Evolutionary conservation across 2,329 filamentous ascomycete species (phyloP), one percentile per base, ranked within the genome.

Genomic region (Cercospora nicotianae): DNA sequence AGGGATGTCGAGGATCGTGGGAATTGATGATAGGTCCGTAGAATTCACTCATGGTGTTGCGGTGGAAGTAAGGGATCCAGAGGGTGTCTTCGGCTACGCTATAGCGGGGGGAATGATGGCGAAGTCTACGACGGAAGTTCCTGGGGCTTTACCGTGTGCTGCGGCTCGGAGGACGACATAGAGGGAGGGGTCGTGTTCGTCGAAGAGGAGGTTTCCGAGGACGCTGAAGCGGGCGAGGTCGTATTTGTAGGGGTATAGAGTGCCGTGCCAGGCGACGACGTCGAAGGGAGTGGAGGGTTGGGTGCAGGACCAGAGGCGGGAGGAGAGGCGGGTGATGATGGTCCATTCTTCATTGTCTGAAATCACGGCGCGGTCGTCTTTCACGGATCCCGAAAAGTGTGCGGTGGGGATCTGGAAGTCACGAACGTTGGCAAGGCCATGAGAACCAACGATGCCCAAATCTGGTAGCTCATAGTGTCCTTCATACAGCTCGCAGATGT

Each of bases 31-130:
- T 84, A 16, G 87, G 78, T 0, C 85, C 86, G 83, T 87, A 87
- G 78, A 88, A 88, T 76, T 89, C 87, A 64, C 83, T 85, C 81
- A 88, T 87, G 12, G 85, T 87, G 81, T 89, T 89, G 73, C 87
- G 84, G 79, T 91, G 89, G 80, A 89, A 91, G 83, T 88, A 91
- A 0, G 89, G 89, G 28, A 88, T 87, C n/a, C 89, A 85, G 81
- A 91, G 91, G 0, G 89, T 91, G 74, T 90, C 83, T 73, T 90
- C 87, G 1, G 84, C 85, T 0, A 90, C 87, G 53, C 90, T 83
- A 88, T 89, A 91, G 60, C 89, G 84, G 89, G 88, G 7, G 88
- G 87, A 79, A 91, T 90, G 77, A 90, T 87, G 72, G 90, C 87
- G 72, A 91, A 90, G 79, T 91, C 89, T 4, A 87, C 88, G 3